Evolutionary conservation across 257 asterid genomes (phyloP), one percentile per base, ranked within the genome.

Genomic region (Capsicum pubescens): DNA sequence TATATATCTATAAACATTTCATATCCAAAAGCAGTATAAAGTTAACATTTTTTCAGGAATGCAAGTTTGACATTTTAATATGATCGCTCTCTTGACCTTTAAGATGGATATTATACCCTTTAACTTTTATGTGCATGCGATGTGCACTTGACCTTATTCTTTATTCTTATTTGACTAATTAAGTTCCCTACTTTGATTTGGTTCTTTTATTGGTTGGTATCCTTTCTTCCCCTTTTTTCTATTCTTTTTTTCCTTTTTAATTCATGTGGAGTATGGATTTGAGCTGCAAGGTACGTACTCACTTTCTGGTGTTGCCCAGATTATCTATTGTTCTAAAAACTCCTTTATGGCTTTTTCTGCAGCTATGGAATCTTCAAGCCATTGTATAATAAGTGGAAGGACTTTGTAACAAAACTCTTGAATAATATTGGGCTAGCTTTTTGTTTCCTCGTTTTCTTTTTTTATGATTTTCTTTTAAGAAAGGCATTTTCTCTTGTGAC

Each of bases 361-460:
- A 96, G 98, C 69, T 94, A 84, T 87, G 94, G 93, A 76, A 82
- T 79, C 63, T 96, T 91, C 80, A 91, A 88, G 86, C 95, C 97
- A 36, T 90, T 94, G 95, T 97, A 92, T 70, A 98, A 93, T 83
- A 93, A 88, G 93, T 96, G 99, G 98, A 94, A 89, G 86, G 89
- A 90, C 86, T 91, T 92, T 44, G 84, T 87, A 54, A 79, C 64
- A 21, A 90, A 88, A 84, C 98, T 93, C 88, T 85, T 96, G 87
- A 92, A 91, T 88, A 91, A 87, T n/a, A 86, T 83, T 26, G 97
- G 97, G 99, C 93, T 81, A 67, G 97, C 87, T 9, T 42, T 56
- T 72, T 48, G 48, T 48, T 52, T 81, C 56, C 14, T 68, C 54
- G 69, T 26, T 26, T 26, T 26, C 50, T 46, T 76, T 63, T 80